Evolutionary conservation across 768 basidiomycete genomes (phyloP), one percentile per base, ranked within the genome.

Genomic region (Russula emetica): DNA sequence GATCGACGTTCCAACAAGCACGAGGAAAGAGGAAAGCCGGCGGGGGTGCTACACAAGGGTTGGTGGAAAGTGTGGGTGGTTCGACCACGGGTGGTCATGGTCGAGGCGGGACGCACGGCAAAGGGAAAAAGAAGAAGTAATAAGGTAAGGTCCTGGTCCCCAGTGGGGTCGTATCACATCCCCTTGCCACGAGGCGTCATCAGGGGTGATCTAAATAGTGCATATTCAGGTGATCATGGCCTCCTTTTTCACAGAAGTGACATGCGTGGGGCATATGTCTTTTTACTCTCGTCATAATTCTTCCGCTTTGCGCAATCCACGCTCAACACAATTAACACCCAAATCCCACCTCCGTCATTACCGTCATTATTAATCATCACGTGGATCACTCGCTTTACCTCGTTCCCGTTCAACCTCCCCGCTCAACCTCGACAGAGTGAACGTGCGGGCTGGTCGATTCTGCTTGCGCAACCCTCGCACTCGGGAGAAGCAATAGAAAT

Each of bases 91-190:
- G 74, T 67, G 71, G 76, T 70, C 77, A 60, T 62, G 61, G 71
- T 58, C 63, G 69, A 34, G 74, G 78, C 50, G 78, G 78, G 59
- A 77, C 79, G 11, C 75, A 75, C 50, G 72, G 74, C 55, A 88
- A 85, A 72, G 80, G 83, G 56, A 88, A 85, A 78, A 88, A 86
- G 78, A 86, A 82, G 76, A 86, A 83, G 77, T 87, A 80, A 55
- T 18, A 11, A 45, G 44, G 63, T 60, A 61, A 65, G 38, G 63
- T 42, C 51, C 32, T 22, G 14, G 51, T 58, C 56, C 32, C 58
- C 40, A 16, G 53, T 60, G 58, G 58, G 55, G 57, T 44, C 16
- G 63, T 51, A 22, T n/a, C 55, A 40, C 55, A 44, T 51, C 49
- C 55, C 51, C 55, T 36, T 14, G 16, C 64, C 64, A 56, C 59